Evolutionary conservation across 2,329 filamentous ascomycete species (phyloP).

Genomic region (Diatrype stigma): DNA sequence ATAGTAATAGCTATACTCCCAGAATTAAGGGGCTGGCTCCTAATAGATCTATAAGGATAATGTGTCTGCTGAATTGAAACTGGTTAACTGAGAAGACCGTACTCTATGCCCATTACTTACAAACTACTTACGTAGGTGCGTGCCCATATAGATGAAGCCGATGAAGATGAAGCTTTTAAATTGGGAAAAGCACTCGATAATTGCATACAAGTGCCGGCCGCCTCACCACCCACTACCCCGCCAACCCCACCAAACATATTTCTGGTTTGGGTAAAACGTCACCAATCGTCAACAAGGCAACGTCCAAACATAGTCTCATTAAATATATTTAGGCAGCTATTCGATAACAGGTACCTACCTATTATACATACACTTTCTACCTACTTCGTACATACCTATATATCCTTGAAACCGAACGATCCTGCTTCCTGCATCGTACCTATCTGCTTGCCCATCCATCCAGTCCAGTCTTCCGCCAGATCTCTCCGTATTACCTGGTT

Average conservation of each 20-base stretch:
- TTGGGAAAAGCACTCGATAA: neutral
- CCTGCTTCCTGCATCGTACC: slow-evolving; percentile 4
- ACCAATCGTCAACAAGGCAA: neutral
- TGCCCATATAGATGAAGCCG: too few relatives aligned
- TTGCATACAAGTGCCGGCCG: slow-evolving; percentile 3
- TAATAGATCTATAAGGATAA: too few relatives aligned
- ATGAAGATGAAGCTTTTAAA: too few relatives aligned
- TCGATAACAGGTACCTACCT: too few relatives aligned
- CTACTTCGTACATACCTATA: too few relatives aligned
- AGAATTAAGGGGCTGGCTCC: too few relatives aligned
- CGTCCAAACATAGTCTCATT: neutral
- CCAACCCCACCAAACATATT: slow-evolving; percentile 31
- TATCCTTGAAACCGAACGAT: neutral
- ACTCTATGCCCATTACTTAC: too few relatives aligned
- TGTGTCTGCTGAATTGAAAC: too few relatives aligned
- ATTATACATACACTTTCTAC: too few relatives aligned
- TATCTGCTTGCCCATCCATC: slow-evolving; percentile 1
- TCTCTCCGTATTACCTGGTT: neutral
- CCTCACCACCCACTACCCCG: slow-evolving; percentile 19
- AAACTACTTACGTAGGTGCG: too few relatives aligned
- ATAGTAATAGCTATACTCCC: too few relatives aligned
- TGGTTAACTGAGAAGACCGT: too few relatives aligned
- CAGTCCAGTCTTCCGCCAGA: neutral
- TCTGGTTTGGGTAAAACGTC: slow-evolving; percentile 12
- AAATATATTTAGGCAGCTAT: slow-evolving; percentile 12